Evolutionary conservation across 2,329 filamentous ascomycete species (phyloP), one percentile per base, ranked within the genome.

Genomic region (Ascochyta koolunga): DNA sequence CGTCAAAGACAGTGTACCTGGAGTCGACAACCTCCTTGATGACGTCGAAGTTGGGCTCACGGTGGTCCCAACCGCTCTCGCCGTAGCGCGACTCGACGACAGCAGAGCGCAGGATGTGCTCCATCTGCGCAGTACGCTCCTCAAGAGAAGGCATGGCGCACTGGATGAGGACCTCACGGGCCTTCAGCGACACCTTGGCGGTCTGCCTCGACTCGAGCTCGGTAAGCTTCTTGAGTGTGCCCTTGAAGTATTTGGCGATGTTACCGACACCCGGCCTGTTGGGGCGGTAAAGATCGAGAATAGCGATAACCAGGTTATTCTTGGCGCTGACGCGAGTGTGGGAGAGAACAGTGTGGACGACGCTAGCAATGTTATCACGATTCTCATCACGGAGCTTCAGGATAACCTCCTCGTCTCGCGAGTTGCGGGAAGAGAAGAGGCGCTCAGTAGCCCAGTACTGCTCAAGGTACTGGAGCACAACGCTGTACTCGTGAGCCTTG

Each of bases 1-100:
- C 95, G 72, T 99, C 95, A 66, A 97, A 96, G 61, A 99, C 95
- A 36, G 93, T 98, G 81, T 96, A 98, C 80, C 96, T 96, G 49
- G 95, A 98, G 77, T 99, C 95, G 46, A 99, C 91, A 27, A 99
- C 93, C 77, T 99, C 95, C 82, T 96, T 96, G 79, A 99, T 89
- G 61, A 96, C 82, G 19, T 96, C 89, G 48, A 96, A 80, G 77
- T 89, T 91, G 41, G 95, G 95, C 77, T 97, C 90, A 63, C 95
- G 85, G 79, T 99, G 95, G 61, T 97, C 93, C 90, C 91, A 96
- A 45, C 93, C 93, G 56, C 91, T 93, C 83, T 99, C 95, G 55
- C 95, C 95, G 70, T 99, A 99, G 65, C 90, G 88, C n/a, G 93
- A 96, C 76, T 99, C 92, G 7, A 97, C 86, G 19, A 99, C 95